Evolutionary conservation across 2,329 filamentous ascomycete species (phyloP).

Genomic region (Tolypocladium paradoxum): DNA sequence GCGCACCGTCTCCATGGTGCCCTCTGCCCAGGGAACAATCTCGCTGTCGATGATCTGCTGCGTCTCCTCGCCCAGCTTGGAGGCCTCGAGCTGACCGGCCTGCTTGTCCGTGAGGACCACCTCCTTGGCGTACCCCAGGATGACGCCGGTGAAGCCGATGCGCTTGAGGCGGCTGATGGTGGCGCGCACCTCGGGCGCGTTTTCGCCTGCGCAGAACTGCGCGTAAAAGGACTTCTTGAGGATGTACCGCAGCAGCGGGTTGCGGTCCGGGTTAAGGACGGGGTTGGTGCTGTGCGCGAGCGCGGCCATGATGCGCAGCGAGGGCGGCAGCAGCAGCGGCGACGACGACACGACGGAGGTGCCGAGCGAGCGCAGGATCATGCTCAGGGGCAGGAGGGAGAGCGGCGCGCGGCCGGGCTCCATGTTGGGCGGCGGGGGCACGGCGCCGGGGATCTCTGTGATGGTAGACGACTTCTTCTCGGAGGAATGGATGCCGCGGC

Average conservation of each 20-base stretch:
- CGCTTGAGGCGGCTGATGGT: conserved; percentile 57
- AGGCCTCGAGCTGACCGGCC: conserved; percentile 29
- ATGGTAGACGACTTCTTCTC: conserved; percentile 24
- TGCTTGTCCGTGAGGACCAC: conserved; percentile 56
- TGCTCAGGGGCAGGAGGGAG: conserved; percentile 54
- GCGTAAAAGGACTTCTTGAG: conserved; percentile 79
- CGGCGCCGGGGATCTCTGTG: conserved; percentile 16
- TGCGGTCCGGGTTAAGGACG: conserved; percentile 63
- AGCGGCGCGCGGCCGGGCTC: conserved; percentile 35
- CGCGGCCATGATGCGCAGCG: conserved; percentile 54
- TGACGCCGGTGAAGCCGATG: conserved; percentile 74
- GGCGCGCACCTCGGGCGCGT: conserved; percentile 51
- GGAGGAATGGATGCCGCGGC: conserved; percentile 24
- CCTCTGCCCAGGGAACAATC: conserved; percentile 60
- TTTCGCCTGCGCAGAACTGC: conserved; percentile 84
- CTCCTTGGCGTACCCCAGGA: conserved; percentile 75
- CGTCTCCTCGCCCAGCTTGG: conserved; percentile 35
- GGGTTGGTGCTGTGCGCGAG: conserved; percentile 59
- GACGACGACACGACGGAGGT: conserved; percentile 64
- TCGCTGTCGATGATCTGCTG: conserved; percentile 44
- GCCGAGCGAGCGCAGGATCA: conserved; percentile 57
- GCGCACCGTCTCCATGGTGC: conserved; percentile 62
- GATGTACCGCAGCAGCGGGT: conserved; percentile 57
- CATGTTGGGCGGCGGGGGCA: conserved; percentile 15
- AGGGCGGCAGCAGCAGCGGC: conserved; percentile 56